Evolutionary conservation across 2,329 filamentous ascomycete genomes (phyloP).

Genomic region (Dothistroma septosporum): DNA sequence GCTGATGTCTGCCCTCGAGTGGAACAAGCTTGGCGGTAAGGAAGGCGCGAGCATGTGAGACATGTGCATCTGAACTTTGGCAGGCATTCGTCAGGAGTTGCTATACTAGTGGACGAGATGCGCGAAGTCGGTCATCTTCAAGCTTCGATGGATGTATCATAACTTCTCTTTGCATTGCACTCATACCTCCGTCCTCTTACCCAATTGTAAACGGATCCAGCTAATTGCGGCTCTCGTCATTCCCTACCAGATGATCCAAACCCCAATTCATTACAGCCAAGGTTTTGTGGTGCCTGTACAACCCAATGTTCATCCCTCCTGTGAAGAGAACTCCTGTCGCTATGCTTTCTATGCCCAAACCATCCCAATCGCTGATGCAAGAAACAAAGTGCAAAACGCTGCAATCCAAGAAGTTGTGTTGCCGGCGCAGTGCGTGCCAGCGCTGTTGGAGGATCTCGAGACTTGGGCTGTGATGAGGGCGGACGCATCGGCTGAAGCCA

Average conservation of each 20-base stretch:
- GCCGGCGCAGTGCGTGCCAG: background rate
- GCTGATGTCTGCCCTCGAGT: too few relatives aligned
- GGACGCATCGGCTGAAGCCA: constrained; percentile 16
- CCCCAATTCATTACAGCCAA: constrained; percentile 9
- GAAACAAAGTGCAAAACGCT: constrained; percentile 14
- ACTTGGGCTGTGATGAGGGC: constrained; percentile 17
- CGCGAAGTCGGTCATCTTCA: background rate
- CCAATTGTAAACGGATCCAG: background rate
- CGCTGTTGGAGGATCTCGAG: constrained; percentile 2
- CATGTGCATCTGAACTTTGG: background rate
- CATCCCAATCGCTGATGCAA: constrained; percentile 15
- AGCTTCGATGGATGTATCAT: background rate
- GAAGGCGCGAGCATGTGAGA: too few relatives aligned
- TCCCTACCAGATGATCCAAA: background rate
- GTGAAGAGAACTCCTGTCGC: constrained; percentile 7
- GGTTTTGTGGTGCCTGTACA: constrained; percentile 12
- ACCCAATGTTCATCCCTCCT: constrained; percentile 4
- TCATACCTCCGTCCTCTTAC: constrained; percentile 6
- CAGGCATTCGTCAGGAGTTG: background rate
- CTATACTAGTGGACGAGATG: background rate
- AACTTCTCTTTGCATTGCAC: background rate
- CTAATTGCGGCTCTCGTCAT: background rate
- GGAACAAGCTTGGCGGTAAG: too few relatives aligned
- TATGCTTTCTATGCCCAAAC: constrained; percentile 14
- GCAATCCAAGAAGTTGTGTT: constrained; percentile 4